Percentiles rank a stretch among this genome's conserved stretches.
phyloP scores from a whole-genome alignment of 352 stramenopile species.

The Globisporangium solare region DNA sequence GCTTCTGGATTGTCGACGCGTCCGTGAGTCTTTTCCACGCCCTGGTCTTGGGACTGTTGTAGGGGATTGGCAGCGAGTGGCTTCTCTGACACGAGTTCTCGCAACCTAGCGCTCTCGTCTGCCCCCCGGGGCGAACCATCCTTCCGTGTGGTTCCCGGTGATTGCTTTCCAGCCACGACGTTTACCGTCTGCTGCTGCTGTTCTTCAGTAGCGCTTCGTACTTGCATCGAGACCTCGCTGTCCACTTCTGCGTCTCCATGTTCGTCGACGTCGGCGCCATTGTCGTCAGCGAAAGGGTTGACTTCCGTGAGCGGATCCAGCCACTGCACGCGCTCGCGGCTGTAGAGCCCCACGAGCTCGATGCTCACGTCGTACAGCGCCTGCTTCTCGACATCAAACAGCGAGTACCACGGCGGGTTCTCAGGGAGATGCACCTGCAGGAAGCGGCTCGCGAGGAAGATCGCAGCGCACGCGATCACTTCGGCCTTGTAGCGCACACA shows the following conservation, averaged over 20 bases:
- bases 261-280: constrained; percentile 21
- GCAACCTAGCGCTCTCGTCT: too few relatives aligned
- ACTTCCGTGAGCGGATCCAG: constrained; percentile 65
- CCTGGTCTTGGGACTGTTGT: too few relatives aligned
- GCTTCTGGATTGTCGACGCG: too few relatives aligned
- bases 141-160: too few relatives aligned
- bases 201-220: neutral
- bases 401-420: constrained; percentile 51
- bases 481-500: constrained; percentile 79
- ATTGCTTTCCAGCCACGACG: neutral
- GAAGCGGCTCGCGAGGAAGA: constrained; percentile 79
- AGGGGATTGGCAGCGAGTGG: too few relatives aligned
- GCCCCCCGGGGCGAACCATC: too few relatives aligned
- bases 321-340: constrained; percentile 50
- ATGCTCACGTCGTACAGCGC: constrained; percentile 45
- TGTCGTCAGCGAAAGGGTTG: constrained; percentile 62
- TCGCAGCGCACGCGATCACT: constrained; percentile 87
- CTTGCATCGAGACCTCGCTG: neutral
- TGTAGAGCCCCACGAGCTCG: constrained; percentile 63
- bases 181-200: neutral
- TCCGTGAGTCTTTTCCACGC: too few relatives aligned
- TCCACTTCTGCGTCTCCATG: neutral
- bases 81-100: neutral
- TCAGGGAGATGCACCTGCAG: constrained; percentile 51
- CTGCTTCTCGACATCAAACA: constrained; percentile 60